Percentiles rank a stretch among this genome's conserved stretches.
phyloP scores from a whole-genome alignment of 306 rosid genomes.

The Cyclanthera cordifolia region DNA sequence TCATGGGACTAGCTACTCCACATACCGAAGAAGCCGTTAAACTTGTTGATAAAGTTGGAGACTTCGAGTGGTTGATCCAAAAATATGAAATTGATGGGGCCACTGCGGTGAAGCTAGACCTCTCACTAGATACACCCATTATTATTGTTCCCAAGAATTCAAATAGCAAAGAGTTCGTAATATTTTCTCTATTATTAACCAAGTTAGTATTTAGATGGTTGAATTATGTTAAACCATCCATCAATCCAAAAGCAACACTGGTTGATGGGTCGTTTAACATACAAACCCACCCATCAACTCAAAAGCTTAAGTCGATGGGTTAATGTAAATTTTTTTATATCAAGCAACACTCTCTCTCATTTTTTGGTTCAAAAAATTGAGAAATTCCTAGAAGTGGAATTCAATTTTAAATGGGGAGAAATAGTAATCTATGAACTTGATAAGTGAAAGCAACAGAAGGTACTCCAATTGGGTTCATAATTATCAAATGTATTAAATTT shows the following conservation, averaged over 20 bases:
- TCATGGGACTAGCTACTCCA: slow-evolving; percentile 93
- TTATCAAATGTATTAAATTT: not conserved
- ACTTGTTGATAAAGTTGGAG: slow-evolving; percentile 98
- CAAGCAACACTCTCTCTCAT: too few species aligned
- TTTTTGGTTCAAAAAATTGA: too few species aligned
- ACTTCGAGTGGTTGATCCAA: slow-evolving; percentile 90
- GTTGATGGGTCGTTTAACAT: too few species aligned
- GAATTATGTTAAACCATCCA: too few species aligned
- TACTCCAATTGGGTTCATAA: not conserved
- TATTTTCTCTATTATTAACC: slow-evolving; percentile 13
- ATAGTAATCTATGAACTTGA: not conserved
- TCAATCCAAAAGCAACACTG: too few species aligned
- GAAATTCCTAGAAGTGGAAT: too few species aligned
- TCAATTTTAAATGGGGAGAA: too few species aligned
- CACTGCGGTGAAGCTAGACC: slow-evolving; percentile 75
- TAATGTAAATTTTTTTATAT: too few species aligned
- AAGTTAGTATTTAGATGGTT: not conserved
- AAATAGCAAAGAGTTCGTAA: slow-evolving; percentile 76
- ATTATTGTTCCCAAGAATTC: slow-evolving; percentile 80
- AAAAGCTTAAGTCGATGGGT: too few species aligned
- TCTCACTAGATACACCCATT: slow-evolving; percentile 90
- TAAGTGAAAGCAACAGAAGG: not conserved
- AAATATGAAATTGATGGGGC: slow-evolving; percentile 96
- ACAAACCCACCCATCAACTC: too few species aligned
- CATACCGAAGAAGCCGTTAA: slow-evolving; percentile 76